Percentiles rank a stretch among this genome's conserved stretches.
Evolutionary conservation across 2,329 filamentous ascomycete species (phyloP).

Genomic region (Chalaropsis ovoidea): DNA sequence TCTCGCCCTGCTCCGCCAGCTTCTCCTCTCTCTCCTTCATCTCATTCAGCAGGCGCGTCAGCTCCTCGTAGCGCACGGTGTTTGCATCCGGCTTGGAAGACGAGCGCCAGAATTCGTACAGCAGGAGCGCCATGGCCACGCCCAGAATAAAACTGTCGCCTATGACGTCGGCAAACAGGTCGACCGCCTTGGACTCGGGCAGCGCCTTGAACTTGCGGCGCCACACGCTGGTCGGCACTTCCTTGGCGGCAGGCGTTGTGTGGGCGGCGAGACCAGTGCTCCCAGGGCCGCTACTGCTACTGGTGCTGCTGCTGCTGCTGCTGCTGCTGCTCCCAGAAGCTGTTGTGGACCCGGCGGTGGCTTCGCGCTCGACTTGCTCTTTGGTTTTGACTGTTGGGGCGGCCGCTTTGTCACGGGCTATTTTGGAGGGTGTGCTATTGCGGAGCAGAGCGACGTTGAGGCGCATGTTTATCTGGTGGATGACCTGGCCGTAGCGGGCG

Average conservation of each 20-base stretch:
- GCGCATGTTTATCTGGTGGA: constrained; percentile 59
- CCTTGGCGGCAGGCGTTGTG: constrained; percentile 17
- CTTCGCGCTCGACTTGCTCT: constrained; percentile 48
- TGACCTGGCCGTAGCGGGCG: constrained; percentile 51
- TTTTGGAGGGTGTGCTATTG: constrained; percentile 47
- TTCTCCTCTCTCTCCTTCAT: constrained; percentile 43
- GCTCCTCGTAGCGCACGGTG: constrained; percentile 43
- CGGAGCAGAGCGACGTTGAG: constrained; percentile 50
- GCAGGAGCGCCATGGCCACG: constrained; percentile 47
- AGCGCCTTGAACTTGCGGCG: constrained; percentile 51
- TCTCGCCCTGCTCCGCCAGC: constrained; percentile 38
- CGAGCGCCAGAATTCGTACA: constrained; percentile 52
- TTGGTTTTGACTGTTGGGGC: constrained; percentile 56
- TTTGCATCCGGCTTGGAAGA: constrained; percentile 52
- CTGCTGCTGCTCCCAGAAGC: background rate
- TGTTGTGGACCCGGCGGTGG: background rate
- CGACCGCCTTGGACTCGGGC: constrained; percentile 56
- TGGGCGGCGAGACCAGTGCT: too few species aligned
- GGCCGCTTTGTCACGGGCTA: constrained; percentile 52
- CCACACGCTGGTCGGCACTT: constrained; percentile 42
- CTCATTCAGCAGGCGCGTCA: constrained; percentile 41
- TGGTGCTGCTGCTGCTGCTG: background rate
- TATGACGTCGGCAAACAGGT: constrained; percentile 55
- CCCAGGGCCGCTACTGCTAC: background rate
- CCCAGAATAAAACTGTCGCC: constrained; percentile 54